Conservation (phyloP, 2,329 filamentous ascomycete genomes). For the Hymenoscyphus occultus region DNA sequence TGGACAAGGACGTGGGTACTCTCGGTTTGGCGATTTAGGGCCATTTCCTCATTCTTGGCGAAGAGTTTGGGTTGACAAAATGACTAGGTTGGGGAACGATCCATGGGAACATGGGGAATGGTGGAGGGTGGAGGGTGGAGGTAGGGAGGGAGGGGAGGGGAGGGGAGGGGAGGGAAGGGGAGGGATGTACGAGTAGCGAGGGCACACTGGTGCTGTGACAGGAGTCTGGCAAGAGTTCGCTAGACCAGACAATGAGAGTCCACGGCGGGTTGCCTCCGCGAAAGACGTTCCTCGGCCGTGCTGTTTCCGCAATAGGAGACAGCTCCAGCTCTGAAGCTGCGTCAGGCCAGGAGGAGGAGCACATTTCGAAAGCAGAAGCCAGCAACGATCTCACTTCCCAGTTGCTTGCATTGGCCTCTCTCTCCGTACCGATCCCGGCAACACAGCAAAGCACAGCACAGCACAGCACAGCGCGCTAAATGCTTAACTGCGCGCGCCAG, state of each 20-base stretch:
- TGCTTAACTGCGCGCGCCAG: conserved; percentile 8
- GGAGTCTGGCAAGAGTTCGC: not conserved
- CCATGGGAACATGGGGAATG: conserved; percentile 10
- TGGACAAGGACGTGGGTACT: conserved; percentile 9
- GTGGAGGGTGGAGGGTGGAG: not conserved
- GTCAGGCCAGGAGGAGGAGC: conserved; percentile 8
- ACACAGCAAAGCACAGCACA: not conserved
- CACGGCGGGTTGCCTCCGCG: conserved; percentile 21
- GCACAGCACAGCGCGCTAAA: conserved; percentile 7
- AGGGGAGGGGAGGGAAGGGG: too few relatives aligned
- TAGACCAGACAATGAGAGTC: not conserved
- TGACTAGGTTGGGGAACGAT: conserved; percentile 2
- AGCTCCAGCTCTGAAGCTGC: conserved; percentile 10
- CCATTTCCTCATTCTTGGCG: conserved; percentile 15
- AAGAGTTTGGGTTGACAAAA: conserved; percentile 2
- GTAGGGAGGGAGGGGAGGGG: not conserved
- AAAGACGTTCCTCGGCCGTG: conserved; percentile 11
- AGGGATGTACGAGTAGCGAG: too few relatives aligned
- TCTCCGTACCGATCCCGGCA: not conserved
- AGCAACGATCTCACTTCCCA: conserved; percentile 2
- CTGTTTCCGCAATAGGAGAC: conserved; percentile 22
- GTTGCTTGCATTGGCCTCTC: conserved; percentile 5
- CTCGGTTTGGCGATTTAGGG: conserved; percentile 16
- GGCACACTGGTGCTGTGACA: too few relatives aligned
- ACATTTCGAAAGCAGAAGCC: not conserved